Evolutionary conservation across 768 basidiomycete genomes (phyloP).

Genomic region (Hericium rajendrae): DNA sequence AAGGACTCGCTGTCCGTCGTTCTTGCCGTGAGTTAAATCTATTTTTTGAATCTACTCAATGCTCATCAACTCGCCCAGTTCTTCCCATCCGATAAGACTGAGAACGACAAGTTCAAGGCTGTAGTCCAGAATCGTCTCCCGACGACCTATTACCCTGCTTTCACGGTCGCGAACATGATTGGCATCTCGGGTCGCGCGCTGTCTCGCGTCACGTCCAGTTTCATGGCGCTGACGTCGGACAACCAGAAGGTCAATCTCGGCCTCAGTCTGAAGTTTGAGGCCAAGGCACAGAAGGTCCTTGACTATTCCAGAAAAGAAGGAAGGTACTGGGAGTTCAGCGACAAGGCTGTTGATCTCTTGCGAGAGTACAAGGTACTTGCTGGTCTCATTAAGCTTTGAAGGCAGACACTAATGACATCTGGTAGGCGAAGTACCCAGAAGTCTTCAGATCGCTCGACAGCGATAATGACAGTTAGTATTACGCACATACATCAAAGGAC

Average conservation of each 20-base stretch:
- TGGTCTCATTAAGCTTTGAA: background rate
- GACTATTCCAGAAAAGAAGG: slow-evolving; percentile 84
- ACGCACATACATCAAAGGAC: background rate
- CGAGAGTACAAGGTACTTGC: slow-evolving; percentile 65
- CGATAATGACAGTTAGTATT: slow-evolving; percentile 57
- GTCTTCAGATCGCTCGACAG: slow-evolving; percentile 65
- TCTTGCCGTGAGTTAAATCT: slow-evolving; percentile 55
- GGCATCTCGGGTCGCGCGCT: slow-evolving; percentile 71
- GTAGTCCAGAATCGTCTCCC: slow-evolving; percentile 44
- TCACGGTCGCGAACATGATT: slow-evolving; percentile 64
- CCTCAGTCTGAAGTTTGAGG: slow-evolving; percentile 92
- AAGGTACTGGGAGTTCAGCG: slow-evolving; percentile 87
- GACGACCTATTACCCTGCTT: slow-evolving; percentile 67
- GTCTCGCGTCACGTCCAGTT: slow-evolving; percentile 86
- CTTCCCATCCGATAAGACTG: slow-evolving; percentile 74
- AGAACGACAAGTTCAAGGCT: slow-evolving; percentile 69
- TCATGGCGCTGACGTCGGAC: slow-evolving; percentile 77
- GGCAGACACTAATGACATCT: background rate
- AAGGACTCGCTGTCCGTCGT: slow-evolving; percentile 68
- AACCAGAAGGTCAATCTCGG: slow-evolving; percentile 83
- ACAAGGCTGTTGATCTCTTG: slow-evolving; percentile 74
- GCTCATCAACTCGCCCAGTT: slow-evolving; percentile 38
- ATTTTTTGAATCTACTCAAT: background rate
- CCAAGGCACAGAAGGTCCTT: slow-evolving; percentile 85
- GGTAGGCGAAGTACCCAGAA: slow-evolving; percentile 71